Evolutionary conservation across 331 rosid genomes (phyloP), one percentile per base, ranked within the genome.

Genomic region (Acacia concinna): DNA sequence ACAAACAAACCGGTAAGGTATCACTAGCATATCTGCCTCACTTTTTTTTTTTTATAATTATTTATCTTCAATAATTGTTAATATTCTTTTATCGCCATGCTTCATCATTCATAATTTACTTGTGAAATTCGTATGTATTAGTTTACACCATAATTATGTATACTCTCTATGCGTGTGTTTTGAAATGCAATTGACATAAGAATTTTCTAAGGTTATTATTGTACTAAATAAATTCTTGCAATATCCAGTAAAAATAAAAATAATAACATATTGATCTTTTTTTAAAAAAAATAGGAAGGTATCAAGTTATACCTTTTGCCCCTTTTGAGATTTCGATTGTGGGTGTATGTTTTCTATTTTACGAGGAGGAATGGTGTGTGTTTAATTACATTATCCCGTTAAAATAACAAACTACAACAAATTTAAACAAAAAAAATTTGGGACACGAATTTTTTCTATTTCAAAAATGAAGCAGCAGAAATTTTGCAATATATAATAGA

Each of bases 31-130:
- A 12, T 15, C 21, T 8, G 34, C 67, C 35, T 28, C 54, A 25
- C 21, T 37, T 23, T 68, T 68, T 28, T 68, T 41, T 41, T 68
- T 28, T 68, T 41, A 23, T 68, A 70, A 70, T 70, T 43, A 15
- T 43, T 28, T 37, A 31, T 41, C 52, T 68, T 68, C 73, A 68
- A 68, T 68, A 68, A 68, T 68, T 68, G 54, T 41, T 59, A 59
- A 4, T 9, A 13, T 25, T 43, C 15, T 70, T 70, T 44, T 43
- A 70, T 44, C 38, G 15, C 17, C 32, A 70, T 70, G 52, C 52
- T 40, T 21, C 38, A 70, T 70, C 44, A 70, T 70, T 70, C 40
- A 69, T 70, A 44, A 14, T 28, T 43, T 44, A 44, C 25, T 15
- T 3, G 51, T 5, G 8, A 41, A 43, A 27, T 44, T 12, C 7